Conservation (phyloP, 345 rosid genomes). For the Aurinia saxatilis region DNA sequence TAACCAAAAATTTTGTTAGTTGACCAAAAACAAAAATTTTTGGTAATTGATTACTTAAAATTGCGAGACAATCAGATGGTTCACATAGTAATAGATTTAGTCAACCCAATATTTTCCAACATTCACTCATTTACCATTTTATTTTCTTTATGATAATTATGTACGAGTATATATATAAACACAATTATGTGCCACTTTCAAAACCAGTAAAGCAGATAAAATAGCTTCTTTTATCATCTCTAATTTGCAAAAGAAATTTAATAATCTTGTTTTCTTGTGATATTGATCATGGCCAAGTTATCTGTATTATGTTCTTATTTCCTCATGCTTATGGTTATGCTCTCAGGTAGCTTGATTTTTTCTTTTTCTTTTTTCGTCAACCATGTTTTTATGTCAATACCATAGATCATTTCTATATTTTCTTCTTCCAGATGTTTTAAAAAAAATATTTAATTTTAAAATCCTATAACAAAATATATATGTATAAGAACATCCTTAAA, state of each 20-base stretch:
- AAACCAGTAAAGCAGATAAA: background rate
- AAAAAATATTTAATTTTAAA: background rate
- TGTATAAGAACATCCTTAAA: background rate
- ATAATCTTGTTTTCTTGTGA: background rate
- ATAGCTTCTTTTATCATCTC: background rate
- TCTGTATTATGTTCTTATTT: background rate
- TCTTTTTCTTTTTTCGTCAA: too few species aligned
- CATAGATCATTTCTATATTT: too few species aligned
- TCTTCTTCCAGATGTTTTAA: background rate
- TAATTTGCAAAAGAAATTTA: background rate
- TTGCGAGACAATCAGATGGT: too few species aligned
- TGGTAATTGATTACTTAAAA: background rate
- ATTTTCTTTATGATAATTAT: background rate
- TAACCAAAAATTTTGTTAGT: too few species aligned
- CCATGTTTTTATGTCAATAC: too few species aligned
- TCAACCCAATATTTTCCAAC: background rate
- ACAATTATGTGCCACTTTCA: background rate
- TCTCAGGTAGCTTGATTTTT: background rate
- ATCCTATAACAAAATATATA: background rate
- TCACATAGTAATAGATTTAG: background rate
- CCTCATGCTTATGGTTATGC: background rate
- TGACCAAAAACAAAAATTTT: too few species aligned
- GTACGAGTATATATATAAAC: background rate
- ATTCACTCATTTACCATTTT: background rate
- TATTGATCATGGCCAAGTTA: conserved; percentile 2